Evolutionary conservation across 129 eudicot genomes (phyloP).

Genomic region (Flaveria bidentis): DNA sequence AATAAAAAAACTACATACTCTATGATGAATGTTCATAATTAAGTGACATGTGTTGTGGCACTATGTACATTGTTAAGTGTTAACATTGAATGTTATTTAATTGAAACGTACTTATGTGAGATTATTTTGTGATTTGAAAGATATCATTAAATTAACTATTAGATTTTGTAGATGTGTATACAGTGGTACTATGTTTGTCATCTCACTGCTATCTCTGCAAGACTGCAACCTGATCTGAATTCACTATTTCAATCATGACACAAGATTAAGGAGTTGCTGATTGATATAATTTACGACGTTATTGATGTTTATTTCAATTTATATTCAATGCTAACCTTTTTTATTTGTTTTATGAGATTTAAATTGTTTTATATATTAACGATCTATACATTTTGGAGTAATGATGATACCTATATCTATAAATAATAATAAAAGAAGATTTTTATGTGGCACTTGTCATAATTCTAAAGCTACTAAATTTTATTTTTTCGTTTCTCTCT

Average conservation of each 20-base stretch:
- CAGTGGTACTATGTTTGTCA: slow-evolving; percentile 29
- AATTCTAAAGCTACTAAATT: too few species aligned
- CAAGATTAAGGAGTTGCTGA: slow-evolving; percentile 20
- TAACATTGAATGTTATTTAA: not conserved
- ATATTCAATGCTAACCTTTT: not conserved
- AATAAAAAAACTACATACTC: too few species aligned
- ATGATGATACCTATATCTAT: too few species aligned
- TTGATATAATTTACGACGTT: not conserved
- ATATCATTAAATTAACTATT: not conserved
- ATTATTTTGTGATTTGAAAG: not conserved
- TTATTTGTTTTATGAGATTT: not conserved
- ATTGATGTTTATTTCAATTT: not conserved
- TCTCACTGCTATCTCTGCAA: slow-evolving; percentile 23
- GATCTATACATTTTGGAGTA: too few species aligned
- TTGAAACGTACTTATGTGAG: not conserved
- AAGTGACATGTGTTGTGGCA: too few species aligned
- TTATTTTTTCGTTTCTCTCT: too few species aligned
- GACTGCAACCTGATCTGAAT: slow-evolving; percentile 11
- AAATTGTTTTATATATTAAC: not conserved
- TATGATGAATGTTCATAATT: too few species aligned
- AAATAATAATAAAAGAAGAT: too few species aligned
- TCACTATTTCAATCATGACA: slow-evolving; percentile 25
- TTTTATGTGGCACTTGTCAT: too few species aligned
- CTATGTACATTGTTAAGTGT: too few species aligned
- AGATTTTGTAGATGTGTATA: slow-evolving; percentile 17